Percentiles rank a stretch among this genome's conserved stretches.
Conservation (phyloP, 2,329 filamentous ascomycete genomes). For the Polychaeton citri region DNA sequence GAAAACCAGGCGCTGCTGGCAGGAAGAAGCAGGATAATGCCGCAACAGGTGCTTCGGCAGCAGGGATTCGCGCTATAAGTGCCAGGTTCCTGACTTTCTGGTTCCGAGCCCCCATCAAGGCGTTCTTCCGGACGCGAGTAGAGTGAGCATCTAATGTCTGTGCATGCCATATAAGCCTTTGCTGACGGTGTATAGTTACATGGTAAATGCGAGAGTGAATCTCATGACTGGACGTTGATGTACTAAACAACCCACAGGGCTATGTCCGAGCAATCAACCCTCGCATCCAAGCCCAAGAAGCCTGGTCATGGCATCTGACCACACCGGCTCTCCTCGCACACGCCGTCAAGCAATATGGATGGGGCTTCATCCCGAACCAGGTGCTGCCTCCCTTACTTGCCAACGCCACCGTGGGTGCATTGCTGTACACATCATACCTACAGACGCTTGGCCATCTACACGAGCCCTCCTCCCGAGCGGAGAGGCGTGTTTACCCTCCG, state of each 20-base stretch:
- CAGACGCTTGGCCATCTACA: conserved; percentile 55
- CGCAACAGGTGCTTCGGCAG: conserved; percentile 66
- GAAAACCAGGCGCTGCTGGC: no score
- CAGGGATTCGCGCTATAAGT: conserved; percentile 69
- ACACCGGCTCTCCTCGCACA: conserved; percentile 57
- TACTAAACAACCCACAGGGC: no score
- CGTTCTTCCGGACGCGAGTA: conserved; percentile 80
- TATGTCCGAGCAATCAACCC: conserved; percentile 52
- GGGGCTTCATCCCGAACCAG: conserved; percentile 61
- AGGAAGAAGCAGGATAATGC: conserved; percentile 44
- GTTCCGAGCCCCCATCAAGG: conserved; percentile 80
- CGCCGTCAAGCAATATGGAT: conserved; percentile 56
- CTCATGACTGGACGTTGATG: background rate
- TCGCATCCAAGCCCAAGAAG: conserved; percentile 30
- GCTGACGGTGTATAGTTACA: no score
- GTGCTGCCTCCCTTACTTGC: conserved; percentile 63
- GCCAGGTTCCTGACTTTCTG: conserved; percentile 80
- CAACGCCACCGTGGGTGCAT: conserved; percentile 59
- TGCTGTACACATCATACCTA: conserved; percentile 64
- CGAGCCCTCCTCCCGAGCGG: conserved; percentile 46
- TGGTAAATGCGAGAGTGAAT: conserved; percentile 25
- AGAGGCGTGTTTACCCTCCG: conserved; percentile 57
- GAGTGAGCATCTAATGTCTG: conserved; percentile 64
- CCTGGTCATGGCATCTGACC: conserved; percentile 51
- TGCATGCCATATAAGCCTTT: no score